Conservation (phyloP, 2,329 filamentous ascomycete genomes). For the Fusarium pilosicola region DNA sequence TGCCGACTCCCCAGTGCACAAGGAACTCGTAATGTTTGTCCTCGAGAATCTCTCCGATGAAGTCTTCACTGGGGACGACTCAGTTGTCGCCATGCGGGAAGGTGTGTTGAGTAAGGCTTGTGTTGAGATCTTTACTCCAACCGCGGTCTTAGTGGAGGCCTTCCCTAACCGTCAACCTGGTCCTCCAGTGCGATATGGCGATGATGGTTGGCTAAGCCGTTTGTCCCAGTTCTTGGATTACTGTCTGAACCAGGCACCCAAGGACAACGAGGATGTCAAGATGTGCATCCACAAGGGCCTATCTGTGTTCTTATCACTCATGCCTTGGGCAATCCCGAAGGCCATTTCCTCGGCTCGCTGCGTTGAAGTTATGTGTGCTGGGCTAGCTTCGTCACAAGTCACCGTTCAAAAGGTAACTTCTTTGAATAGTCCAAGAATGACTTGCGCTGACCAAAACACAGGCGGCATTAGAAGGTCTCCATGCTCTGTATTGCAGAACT, state of each 20-base stretch:
- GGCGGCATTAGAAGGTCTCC: constrained; percentile 85
- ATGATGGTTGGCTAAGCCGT: constrained; percentile 88
- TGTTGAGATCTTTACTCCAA: constrained; percentile 92
- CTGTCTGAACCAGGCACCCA: constrained; percentile 74
- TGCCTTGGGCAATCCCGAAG: constrained; percentile 89
- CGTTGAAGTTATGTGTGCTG: constrained; percentile 75
- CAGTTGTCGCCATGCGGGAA: constrained; percentile 83
- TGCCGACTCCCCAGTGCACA: constrained; percentile 70
- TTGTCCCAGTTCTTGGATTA: constrained; percentile 78
- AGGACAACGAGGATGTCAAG: constrained; percentile 73
- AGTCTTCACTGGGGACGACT: constrained; percentile 90
- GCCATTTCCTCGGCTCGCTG: constrained; percentile 78
- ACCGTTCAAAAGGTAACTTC: constrained; percentile 74
- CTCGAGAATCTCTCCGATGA: constrained; percentile 94
- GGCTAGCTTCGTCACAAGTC: constrained; percentile 75
- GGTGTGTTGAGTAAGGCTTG: constrained; percentile 87
- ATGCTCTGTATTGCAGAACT: constrained; percentile 80
- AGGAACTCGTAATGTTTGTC: constrained; percentile 87
- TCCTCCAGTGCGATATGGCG: constrained; percentile 76
- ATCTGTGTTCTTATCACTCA: constrained; percentile 78
- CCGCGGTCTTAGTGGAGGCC: constrained; percentile 76
- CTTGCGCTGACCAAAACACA: constrained; percentile 48
- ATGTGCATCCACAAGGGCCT: constrained; percentile 80
- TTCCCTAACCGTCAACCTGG: constrained; percentile 78
- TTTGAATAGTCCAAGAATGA: background rate